Evolutionary conservation across 139 green algal species (phyloP).

Genomic region (Diplosphaera chodatii): DNA sequence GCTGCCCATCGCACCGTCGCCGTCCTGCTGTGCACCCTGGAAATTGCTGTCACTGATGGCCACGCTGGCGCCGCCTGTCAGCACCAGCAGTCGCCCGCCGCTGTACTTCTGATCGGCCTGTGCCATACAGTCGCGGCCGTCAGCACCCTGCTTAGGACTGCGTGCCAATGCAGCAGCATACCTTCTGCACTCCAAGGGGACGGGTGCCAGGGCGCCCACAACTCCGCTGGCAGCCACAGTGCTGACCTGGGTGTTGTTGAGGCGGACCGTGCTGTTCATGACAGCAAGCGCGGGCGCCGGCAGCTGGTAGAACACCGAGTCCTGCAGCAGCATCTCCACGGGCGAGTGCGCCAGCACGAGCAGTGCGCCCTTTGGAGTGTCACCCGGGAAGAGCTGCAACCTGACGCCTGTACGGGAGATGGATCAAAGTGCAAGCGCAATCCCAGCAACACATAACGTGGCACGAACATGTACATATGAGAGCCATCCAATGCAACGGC

Average conservation of each 20-base stretch:
- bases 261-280: background rate
- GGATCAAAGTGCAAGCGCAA: no score
- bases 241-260: background rate
- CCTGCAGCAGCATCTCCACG: background rate
- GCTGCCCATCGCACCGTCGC: background rate
- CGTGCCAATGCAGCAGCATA: no score
- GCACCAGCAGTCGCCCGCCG: background rate
- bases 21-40: background rate
- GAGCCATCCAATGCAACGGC: no score
- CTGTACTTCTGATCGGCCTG: background rate
- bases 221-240: no score
- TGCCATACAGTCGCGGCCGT: no score
- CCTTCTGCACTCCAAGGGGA: no score
- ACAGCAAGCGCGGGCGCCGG: background rate
- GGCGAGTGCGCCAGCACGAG: background rate
- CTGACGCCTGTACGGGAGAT: background rate
- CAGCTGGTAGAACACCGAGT: background rate
- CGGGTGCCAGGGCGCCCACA: no score
- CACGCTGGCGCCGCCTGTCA: background rate
- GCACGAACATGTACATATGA: no score
- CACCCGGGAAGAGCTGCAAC: background rate
- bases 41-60: background rate
- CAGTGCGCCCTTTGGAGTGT: background rate
- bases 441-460: no score
- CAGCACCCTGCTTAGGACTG: no score